Conservation (phyloP, 169 alveolate genomes). For the Eimeria acervulina region DNA sequence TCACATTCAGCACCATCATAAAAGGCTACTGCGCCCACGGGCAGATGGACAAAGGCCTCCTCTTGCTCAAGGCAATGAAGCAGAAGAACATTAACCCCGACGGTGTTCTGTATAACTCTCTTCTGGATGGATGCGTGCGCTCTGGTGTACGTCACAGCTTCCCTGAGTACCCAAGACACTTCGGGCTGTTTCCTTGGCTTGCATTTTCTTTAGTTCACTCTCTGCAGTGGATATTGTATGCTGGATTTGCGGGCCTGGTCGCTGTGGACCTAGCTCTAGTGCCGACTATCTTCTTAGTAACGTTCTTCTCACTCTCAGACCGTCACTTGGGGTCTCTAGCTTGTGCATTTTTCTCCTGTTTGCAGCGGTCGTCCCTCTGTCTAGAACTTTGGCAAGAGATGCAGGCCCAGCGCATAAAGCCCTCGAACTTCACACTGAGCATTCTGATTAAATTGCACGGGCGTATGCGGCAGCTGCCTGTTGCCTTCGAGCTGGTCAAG, state of each 20-base stretch:
- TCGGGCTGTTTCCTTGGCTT: not conserved
- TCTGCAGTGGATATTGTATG: not conserved
- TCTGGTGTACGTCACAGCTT: conserved; percentile 86
- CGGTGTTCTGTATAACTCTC: conserved; percentile 96
- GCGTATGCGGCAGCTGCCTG: conserved; percentile 90
- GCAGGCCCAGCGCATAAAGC: conserved; percentile 89
- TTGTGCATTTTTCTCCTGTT: not conserved
- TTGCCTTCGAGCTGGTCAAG: conserved; percentile 89
- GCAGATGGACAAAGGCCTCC: conserved; percentile 92
- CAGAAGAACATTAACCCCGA: conserved; percentile 93
- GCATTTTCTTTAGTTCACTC: not conserved
- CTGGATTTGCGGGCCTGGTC: not conserved
- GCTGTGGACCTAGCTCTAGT: not conserved
- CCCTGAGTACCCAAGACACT: not conserved
- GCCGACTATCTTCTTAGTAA: not conserved
- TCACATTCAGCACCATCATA: conserved; percentile 93
- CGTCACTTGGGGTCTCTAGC: not conserved
- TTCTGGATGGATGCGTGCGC: conserved; percentile 97
- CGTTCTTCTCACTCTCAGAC: not conserved
- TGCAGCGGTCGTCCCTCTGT: conserved; percentile 88
- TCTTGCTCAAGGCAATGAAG: conserved; percentile 89
- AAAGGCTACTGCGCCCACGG: conserved; percentile 96
- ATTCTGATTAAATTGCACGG: conserved; percentile 92
- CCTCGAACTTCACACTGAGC: conserved; percentile 92
- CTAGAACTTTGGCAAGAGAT: conserved; percentile 91